These are phyloP conservation scores for Ajuga chamaepitys DNA, from an alignment of 257 asterid genomes.

Conservation along the genomic window DNA sequence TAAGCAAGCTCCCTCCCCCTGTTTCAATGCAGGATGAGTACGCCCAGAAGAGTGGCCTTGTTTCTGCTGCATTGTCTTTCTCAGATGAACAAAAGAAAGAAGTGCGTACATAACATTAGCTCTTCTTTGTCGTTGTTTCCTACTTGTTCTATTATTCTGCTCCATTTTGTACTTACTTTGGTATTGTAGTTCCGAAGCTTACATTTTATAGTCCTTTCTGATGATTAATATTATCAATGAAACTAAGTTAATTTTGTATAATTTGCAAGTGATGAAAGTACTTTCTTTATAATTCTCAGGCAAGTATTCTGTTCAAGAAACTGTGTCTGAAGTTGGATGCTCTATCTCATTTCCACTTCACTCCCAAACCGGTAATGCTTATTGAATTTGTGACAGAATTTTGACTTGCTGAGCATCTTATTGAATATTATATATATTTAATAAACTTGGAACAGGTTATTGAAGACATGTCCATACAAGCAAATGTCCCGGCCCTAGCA, in stretches of 20 bases:
- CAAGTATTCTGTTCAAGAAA: slow-evolving; percentile 65
- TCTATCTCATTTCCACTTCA: slow-evolving; percentile 91
- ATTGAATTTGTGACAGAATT: background rate
- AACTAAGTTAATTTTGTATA: background rate
- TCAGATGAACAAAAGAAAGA: slow-evolving; percentile 94
- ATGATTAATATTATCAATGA: background rate
- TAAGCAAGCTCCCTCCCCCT: background rate
- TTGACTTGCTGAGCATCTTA: background rate
- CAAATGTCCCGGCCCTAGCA: slow-evolving; percentile 92
- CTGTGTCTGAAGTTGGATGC: slow-evolving; percentile 95
- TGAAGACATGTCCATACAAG: slow-evolving; percentile 90
- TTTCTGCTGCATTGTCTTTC: slow-evolving; percentile 59
- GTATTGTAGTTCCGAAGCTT: background rate
- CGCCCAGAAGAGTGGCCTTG: slow-evolving; percentile 91
- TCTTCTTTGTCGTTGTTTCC: slow-evolving; percentile 2
- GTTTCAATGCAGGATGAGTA: slow-evolving; percentile 67
- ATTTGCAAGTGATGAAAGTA: background rate
- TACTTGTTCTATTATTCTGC: background rate
- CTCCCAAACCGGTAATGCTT: slow-evolving; percentile 86
- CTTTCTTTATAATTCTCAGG: slow-evolving; percentile 37
- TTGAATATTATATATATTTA: slow-evolving; percentile 5
- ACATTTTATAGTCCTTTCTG: background rate
- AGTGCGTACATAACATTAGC: slow-evolving; percentile 32
- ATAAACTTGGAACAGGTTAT: slow-evolving; percentile 49
- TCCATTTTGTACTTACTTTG: background rate